A percentile compares a stretch with the other conserved stretches of the same genome.
phyloP scores from a whole-genome alignment of 140 eudicot species.

The Oenanthe javanica region DNA sequence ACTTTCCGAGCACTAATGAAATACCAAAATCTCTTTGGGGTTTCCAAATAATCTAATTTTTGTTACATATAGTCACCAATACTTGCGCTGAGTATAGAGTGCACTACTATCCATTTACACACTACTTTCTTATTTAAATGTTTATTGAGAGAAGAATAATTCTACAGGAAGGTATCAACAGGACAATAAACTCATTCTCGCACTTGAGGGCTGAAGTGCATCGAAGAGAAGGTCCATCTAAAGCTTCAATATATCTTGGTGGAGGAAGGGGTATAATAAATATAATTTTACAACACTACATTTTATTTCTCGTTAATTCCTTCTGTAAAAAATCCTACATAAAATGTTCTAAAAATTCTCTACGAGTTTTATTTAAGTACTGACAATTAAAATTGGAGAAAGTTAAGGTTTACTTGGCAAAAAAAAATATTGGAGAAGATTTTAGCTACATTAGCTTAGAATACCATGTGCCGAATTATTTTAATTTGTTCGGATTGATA shows the following conservation, averaged over 20 bases:
- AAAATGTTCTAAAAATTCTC: not conserved
- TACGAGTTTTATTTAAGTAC: not conserved
- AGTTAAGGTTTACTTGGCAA: not conserved
- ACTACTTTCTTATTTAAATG: not conserved
- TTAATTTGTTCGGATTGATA: not conserved
- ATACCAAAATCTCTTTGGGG: not conserved
- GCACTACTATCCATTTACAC: not conserved
- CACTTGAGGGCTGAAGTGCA: slow-evolving; percentile 55
- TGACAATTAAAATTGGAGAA: not conserved
- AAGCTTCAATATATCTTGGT: slow-evolving; percentile 60
- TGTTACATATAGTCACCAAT: not conserved
- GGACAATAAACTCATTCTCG: slow-evolving; percentile 79
- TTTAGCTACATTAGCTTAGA: not conserved
- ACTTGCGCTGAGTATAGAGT: not conserved
- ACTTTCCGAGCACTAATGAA: not conserved
- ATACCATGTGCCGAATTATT: not conserved
- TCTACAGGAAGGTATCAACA: slow-evolving; percentile 77
- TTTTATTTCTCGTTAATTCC: not conserved
- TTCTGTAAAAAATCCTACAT: not conserved
- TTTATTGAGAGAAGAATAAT: not conserved
- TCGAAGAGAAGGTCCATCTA: slow-evolving; percentile 55
- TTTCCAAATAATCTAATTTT: not conserved
- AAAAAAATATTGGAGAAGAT: not conserved
- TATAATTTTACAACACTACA: not conserved
- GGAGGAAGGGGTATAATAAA: slow-evolving; percentile 47